These are phyloP conservation scores for Ophiostoma sp. DNA, from an alignment of 2,329 filamentous ascomycete genomes.

Conservation along the genomic window DNA sequence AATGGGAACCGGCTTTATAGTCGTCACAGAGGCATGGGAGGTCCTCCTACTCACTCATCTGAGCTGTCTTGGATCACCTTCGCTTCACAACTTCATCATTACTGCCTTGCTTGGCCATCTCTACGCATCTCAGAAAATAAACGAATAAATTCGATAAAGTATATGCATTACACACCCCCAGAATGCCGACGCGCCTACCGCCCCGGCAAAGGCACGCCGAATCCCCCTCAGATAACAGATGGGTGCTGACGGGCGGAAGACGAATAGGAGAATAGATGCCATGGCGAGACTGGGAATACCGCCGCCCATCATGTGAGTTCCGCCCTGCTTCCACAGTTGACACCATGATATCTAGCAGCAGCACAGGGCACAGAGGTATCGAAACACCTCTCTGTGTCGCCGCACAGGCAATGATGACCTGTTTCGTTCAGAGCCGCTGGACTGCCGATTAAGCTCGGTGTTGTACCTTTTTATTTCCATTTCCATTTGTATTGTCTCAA, in stretches of 20 bases:
- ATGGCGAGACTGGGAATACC: neutral
- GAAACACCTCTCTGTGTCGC: neutral
- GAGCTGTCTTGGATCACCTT: neutral
- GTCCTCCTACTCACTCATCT: neutral
- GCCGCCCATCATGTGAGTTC: neutral
- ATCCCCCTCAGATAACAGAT: neutral
- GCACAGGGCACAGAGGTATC: no score
- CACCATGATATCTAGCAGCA: neutral
- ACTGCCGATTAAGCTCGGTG: neutral
- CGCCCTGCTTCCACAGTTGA: neutral
- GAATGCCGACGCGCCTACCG: neutral
- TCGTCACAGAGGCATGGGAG: neutral
- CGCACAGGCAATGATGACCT: neutral
- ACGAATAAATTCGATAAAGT: neutral
- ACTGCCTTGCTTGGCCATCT: neutral
- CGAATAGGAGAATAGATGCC: neutral
- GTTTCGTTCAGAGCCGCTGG: neutral
- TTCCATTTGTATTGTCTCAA: neutral
- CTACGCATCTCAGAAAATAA: neutral
- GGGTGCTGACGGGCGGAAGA: no score
- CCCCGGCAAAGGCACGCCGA: neutral
- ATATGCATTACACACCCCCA: neutral
- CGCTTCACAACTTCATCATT: neutral
- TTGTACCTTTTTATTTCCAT: neutral
- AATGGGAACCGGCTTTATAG: neutral